Evolutionary conservation across 2,329 filamentous ascomycete genomes (phyloP).

Genomic region (Daldinia sp.): DNA sequence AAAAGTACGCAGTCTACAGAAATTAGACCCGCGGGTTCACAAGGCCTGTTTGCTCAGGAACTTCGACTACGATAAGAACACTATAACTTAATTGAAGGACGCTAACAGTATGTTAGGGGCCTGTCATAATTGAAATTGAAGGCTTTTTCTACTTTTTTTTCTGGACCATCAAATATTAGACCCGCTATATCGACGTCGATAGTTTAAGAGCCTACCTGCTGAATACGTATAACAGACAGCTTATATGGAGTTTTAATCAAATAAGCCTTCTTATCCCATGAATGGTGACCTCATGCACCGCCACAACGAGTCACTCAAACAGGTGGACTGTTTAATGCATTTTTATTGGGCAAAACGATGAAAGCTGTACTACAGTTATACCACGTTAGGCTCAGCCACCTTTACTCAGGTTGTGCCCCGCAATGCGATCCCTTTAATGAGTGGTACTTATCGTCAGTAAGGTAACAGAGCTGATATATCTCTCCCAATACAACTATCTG

Average conservation of each 20-base stretch:
- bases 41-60: not conserved
- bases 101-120: not conserved
- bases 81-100: not conserved
- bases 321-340: not conserved
- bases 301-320: not conserved
- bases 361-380: constrained; percentile 5
- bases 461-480: not conserved
- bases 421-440: constrained; percentile 4
- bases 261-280: not conserved
- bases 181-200: not conserved
- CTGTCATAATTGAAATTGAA: not conserved
- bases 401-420: not conserved
- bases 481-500: not conserved
- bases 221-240: no score
- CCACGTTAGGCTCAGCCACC: constrained; percentile 7
- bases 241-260: no score
- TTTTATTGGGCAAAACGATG: not conserved
- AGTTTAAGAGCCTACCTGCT: not conserved
- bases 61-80: not conserved
- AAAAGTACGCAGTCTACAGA: no score
- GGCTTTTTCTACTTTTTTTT: not conserved
- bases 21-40: no score
- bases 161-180: not conserved
- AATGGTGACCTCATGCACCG: not conserved
- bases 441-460: not conserved